phyloP scores from a whole-genome alignment of 2,329 filamentous ascomycete species.

The Fusarium pseudograminearum region DNA sequence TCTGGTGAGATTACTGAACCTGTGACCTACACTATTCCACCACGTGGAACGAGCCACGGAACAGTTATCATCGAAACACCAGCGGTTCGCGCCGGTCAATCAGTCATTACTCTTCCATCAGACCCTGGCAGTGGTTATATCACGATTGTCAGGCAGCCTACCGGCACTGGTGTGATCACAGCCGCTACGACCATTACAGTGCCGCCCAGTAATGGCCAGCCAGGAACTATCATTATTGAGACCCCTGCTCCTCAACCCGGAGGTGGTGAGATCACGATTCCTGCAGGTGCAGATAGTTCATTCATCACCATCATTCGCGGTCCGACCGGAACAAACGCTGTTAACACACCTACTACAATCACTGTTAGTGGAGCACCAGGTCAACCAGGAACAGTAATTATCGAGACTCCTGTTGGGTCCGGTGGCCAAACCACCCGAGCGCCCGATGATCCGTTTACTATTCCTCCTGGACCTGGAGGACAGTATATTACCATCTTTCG shows the following conservation, averaged over 20 bases:
- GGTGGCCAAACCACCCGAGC: constrained; percentile 14
- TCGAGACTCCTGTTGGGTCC: constrained; percentile 26
- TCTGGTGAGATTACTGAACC: constrained; percentile 30
- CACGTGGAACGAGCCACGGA: constrained; percentile 19
- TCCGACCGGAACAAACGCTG: constrained; percentile 26
- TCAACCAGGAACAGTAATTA: constrained; percentile 34
- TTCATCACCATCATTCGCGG: constrained; percentile 27
- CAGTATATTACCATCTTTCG: constrained; percentile 30
- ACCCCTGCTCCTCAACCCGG: constrained; percentile 25
- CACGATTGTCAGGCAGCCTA: constrained; percentile 26
- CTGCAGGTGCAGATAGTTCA: constrained; percentile 23
- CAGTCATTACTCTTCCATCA: constrained; percentile 29
- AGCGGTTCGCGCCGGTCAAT: constrained; percentile 19
- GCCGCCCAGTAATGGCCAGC: constrained; percentile 4
- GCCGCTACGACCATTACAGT: constrained; percentile 35
- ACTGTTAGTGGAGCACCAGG: constrained; percentile 26
- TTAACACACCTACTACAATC: constrained; percentile 24
- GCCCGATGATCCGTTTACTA: constrained; percentile 22
- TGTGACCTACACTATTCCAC: constrained; percentile 28
- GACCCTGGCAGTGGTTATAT: constrained; percentile 35
- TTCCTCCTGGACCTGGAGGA: constrained; percentile 18
- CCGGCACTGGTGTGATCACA: constrained; percentile 19
- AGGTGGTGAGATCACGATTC: constrained; percentile 29
- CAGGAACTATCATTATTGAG: constrained; percentile 36
- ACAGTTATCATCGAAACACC: constrained; percentile 36